Evolutionary conservation across 1,139 yeast genomes (phyloP).

Genomic region (Lodderomyces parapsilosis): DNA sequence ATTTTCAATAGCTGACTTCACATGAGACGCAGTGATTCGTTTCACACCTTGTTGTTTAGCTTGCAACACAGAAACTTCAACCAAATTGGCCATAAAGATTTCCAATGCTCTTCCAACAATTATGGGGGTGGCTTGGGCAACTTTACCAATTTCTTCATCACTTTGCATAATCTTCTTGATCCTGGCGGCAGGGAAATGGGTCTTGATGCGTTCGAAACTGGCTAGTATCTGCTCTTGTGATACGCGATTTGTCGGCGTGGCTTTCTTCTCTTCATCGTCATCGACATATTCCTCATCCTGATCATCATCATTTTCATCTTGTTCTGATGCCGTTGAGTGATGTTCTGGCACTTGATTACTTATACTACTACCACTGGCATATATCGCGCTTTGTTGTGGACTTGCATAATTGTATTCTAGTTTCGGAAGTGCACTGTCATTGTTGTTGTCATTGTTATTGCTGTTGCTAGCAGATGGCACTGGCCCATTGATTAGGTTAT

Average conservation of each 20-base stretch:
- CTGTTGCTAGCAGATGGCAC: not conserved
- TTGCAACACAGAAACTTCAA: constrained; percentile 77
- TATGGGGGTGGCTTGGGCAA: constrained; percentile 97
- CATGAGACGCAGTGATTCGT: constrained; percentile 79
- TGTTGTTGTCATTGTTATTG: too few species aligned
- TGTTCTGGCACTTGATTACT: not conserved
- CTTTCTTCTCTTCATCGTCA: constrained; percentile 5
- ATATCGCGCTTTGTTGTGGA: not conserved
- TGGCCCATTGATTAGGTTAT: constrained; percentile 3
- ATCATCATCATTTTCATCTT: too few species aligned
- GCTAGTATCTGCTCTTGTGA: constrained; percentile 31
- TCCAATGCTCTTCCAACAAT: constrained; percentile 95
- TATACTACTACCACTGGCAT: not conserved
- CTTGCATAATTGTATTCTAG: constrained; percentile 1
- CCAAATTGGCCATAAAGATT: constrained; percentile 84
- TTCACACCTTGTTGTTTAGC: constrained; percentile 77
- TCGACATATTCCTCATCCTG: too few species aligned
- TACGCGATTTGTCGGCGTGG: constrained; percentile 1
- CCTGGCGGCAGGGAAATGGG: constrained; percentile 96
- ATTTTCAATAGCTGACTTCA: constrained; percentile 77
- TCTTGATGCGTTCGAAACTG: constrained; percentile 62
- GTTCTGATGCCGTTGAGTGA: constrained; percentile 1
- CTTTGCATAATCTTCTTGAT: constrained; percentile 96
- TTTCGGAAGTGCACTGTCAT: not conserved
- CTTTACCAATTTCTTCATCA: constrained; percentile 97